Evolutionary conservation across 225 moss, liverwort and hornwort species (phyloP), one percentile per base, ranked within the genome.

Genomic region (Climacium dendroides): DNA sequence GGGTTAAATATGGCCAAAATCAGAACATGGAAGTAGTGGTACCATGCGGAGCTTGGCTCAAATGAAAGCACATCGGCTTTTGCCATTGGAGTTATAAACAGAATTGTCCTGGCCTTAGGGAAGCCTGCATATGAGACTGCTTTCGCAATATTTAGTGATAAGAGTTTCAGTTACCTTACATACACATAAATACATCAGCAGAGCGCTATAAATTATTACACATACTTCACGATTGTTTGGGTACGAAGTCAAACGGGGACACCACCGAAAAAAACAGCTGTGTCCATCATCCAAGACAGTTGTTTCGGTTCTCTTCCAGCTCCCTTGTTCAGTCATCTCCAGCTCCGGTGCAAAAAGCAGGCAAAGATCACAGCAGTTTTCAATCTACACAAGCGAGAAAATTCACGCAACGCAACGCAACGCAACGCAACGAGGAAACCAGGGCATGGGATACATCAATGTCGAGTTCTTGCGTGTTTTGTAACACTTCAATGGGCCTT

Each of bases 401-500:
- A 62, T 73, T 61, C 64, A 82, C 54, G 72, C 48, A 39, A 74
- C 73, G 70, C 41, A n/a, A 80, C 58, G 66, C 41, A 47, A 73
- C 65, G 52, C 47, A 41, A 67, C 72, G 71, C 45, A 79, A 79
- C 48, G 26, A 57, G 35, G 66, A 83, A 25, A 50, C 85, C 74
- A 74, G 72, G 71, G 78, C 66, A 41, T 26, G 63, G 53, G 78
- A n/a, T 24, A 23, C 70, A 84, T 75, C 87, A 82, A 77, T 54
- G 88, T 86, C 73, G 66, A 29, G 67, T 86, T 91, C 79, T 83
- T 89, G 91, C 86, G 47, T 73, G 62, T 78, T 85, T 18, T 60
- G 43, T 19, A 45, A 61, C 82, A 45, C 77, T 85, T 62, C 55
- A 85, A 74, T 16, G 35, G 37, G 77, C 52, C 85, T 81, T 85